phyloP scores from a whole-genome alignment of 257 asterid genomes.

The Solanum chiquidenum region DNA sequence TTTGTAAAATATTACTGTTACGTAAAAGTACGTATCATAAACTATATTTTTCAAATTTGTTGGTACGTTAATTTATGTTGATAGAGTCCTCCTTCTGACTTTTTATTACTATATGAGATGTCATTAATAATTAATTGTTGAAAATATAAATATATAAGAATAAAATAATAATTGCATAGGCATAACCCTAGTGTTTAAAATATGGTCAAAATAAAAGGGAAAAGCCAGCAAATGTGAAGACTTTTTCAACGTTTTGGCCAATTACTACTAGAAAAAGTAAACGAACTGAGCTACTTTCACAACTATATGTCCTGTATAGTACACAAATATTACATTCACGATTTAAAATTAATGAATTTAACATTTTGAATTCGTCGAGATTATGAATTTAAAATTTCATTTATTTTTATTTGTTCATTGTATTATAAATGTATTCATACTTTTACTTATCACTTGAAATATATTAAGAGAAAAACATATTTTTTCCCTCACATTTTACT shows the following conservation, averaged over 20 bases:
- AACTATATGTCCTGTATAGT: neutral
- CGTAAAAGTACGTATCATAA: neutral
- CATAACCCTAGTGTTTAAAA: neutral
- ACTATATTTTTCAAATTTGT: neutral
- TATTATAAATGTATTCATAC: too few species aligned
- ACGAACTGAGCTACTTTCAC: neutral
- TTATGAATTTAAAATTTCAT: neutral
- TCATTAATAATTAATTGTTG: slow-evolving; percentile 3
- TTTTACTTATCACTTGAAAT: neutral
- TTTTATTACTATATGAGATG: slow-evolving; percentile 16
- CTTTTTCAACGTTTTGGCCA: neutral
- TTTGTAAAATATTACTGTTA: neutral
- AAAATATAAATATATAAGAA: neutral
- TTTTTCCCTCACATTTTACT: too few species aligned
- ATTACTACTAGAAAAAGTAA: neutral
- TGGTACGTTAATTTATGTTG: slow-evolving; percentile 4
- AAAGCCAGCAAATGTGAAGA: neutral
- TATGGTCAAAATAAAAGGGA: neutral
- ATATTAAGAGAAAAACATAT: neutral
- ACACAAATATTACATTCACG: neutral
- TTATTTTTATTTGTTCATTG: neutral
- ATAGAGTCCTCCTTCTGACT: slow-evolving; percentile 33
- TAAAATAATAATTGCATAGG: neutral
- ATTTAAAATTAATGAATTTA: neutral
- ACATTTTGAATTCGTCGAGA: neutral